Base-by-base conservation (phyloP, 306 rosid species). In the Vigna trinervia region DNA sequence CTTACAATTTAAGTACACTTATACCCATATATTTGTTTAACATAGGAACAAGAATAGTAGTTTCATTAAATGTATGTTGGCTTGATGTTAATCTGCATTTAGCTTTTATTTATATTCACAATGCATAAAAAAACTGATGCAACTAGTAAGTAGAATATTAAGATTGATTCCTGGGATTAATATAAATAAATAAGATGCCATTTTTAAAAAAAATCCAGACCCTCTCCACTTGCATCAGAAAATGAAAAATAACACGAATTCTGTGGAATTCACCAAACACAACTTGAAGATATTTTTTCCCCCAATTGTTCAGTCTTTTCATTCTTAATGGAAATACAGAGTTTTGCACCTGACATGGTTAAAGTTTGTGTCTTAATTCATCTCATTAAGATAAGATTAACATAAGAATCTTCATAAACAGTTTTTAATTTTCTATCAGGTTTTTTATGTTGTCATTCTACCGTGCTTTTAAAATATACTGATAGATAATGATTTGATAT, bases 91-190 rank as follows among this genome's bases (percentile, higher is more conserved):
- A 30, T 60, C 11, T 11, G 3, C 26, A 32, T 30, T 17, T 34
- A 51, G 19, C 13, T 32, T 13, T 69, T 32, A 54, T 7, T 56
- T 68, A 14, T 51, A 61, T 12, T 65, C 13, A 52, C 11, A 4
- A 52, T 3, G 19, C 6, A 36, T 7, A 41, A 46, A 7, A n/a
- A 58, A 69, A 46, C 12, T 30, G 30, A 58, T 22, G 46, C 71
- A 47, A 48, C 61, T 20, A 63, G 7, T 59, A 12, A 63, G 26
- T 20, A 38, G 52, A 36, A 51, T 63, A 17, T 22, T 32, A 64
- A 51, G 73, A 63, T 54, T 22, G 48, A 77, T 67, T 39, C 68
- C 14, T 26, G 68, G 19, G 74, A 10, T 41, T 41, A 67, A 51
- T 41, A 26, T 11, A 41, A 52, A 17, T 19, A 61, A 61, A 30